Percentiles rank a stretch among this genome's conserved stretches.
Evolutionary conservation across 805 yeast species (phyloP).

Genomic region (Candida koratica): DNA sequence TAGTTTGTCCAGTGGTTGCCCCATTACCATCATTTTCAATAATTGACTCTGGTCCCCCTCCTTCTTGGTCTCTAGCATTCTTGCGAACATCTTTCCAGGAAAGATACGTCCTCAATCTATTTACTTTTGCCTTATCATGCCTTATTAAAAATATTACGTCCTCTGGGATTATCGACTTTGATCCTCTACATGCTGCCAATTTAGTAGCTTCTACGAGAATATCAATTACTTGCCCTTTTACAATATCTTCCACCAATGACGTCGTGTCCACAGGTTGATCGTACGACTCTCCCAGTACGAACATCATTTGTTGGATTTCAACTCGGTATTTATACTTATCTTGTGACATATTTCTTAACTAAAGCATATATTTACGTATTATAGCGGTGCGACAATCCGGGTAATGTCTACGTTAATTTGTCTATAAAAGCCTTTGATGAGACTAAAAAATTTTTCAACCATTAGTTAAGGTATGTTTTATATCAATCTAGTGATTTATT

Average conservation of each 20-base stretch:
- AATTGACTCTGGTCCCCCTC: slow-evolving; percentile 47
- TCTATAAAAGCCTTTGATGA: slow-evolving; percentile 5
- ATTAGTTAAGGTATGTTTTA: slow-evolving; percentile 13
- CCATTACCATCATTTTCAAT: slow-evolving; percentile 48
- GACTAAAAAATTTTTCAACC: slow-evolving; percentile 5
- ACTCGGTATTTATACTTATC: slow-evolving; percentile 70
- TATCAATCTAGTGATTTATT: slow-evolving; percentile 11
- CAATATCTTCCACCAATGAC: slow-evolving; percentile 91
- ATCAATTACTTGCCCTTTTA: slow-evolving; percentile 90
- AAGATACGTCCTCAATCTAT: slow-evolving; percentile 81
- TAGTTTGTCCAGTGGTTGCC: slow-evolving; percentile 27
- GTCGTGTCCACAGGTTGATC: slow-evolving; percentile 94
- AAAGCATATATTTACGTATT: no score
- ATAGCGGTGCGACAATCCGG: no score
- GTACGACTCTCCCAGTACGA: slow-evolving; percentile 90
- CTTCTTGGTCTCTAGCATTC: slow-evolving; percentile 57
- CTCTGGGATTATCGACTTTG: slow-evolving; percentile 82
- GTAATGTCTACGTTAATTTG: background rate
- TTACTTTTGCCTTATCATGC: slow-evolving; percentile 91
- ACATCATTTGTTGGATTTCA: slow-evolving; percentile 98
- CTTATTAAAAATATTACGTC: slow-evolving; percentile 90
- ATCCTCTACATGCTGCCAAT: slow-evolving; percentile 75
- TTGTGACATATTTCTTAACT: slow-evolving; percentile 6
- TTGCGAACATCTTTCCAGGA: slow-evolving; percentile 98
- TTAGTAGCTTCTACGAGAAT: slow-evolving; percentile 70